A percentile compares a stretch with the other conserved stretches of the same genome.
phyloP scores from a whole-genome alignment of 2,329 filamentous ascomycete genomes.

The Trichoderma breve region DNA sequence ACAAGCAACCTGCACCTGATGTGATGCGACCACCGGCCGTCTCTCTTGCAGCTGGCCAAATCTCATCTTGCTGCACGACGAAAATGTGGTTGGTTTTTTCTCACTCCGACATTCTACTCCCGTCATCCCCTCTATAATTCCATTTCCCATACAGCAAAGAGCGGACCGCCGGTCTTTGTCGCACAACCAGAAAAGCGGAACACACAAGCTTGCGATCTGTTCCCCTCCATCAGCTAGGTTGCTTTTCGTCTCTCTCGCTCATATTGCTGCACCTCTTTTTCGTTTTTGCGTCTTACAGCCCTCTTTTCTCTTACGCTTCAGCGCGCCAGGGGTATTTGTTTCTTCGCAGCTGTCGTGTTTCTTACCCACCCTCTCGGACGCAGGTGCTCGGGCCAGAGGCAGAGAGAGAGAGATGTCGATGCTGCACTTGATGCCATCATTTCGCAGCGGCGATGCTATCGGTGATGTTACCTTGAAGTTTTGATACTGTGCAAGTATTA shows the following conservation, averaged over 20 bases:
- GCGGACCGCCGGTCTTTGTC: not conserved
- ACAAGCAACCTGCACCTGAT: not conserved
- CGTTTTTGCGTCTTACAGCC: not conserved
- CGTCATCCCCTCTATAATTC: too few relatives aligned
- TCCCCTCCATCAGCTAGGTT: not conserved
- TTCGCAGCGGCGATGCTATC: not conserved
- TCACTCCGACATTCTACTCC: not conserved
- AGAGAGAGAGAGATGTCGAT: not conserved
- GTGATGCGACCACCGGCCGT: not conserved
- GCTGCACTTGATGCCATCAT: not conserved
- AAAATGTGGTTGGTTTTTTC: too few relatives aligned
- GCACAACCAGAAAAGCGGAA: not conserved
- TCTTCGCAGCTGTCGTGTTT: not conserved
- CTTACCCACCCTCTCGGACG: constrained; percentile 4
- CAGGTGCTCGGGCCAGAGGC: not conserved
- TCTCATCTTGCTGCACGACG: not conserved
- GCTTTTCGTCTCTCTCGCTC: not conserved
- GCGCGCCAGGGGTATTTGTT: not conserved
- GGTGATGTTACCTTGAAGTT: not conserved
- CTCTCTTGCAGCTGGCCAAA: not conserved
- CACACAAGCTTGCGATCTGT: not conserved
- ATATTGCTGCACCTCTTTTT: not conserved
- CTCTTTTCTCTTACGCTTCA: not conserved
- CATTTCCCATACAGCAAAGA: not conserved
- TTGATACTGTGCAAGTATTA: not conserved